phyloP scores from a whole-genome alignment of 768 basidiomycete species.

The Boletus huronensis region DNA sequence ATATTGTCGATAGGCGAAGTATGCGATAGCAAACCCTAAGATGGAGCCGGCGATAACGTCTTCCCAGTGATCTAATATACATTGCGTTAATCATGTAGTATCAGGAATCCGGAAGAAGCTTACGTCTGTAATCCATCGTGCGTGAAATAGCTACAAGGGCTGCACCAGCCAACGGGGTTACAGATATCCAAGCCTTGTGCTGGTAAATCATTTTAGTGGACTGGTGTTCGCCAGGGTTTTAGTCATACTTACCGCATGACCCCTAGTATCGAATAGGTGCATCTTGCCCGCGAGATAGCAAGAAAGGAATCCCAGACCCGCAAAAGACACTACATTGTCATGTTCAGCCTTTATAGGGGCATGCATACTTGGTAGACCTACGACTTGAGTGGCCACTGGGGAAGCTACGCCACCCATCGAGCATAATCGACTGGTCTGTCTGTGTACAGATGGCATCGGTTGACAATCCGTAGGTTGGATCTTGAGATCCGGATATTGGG shows the following conservation, averaged over 20 bases:
- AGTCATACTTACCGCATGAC: conserved; percentile 53
- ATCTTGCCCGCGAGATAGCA: conserved; percentile 91
- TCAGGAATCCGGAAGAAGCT: conserved; percentile 4
- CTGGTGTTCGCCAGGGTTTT: not conserved
- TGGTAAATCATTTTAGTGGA: conserved; percentile 22
- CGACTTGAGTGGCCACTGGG: conserved; percentile 88
- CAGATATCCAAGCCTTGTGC: conserved; percentile 80
- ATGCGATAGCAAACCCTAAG: conserved; percentile 68
- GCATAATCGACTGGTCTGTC: conserved; percentile 49
- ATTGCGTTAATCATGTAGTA: conserved; percentile 1
- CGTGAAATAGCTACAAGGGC: conserved; percentile 78
- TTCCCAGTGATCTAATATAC: conserved; percentile 76
- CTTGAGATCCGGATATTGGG: conserved; percentile 57
- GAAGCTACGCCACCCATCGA: conserved; percentile 90
- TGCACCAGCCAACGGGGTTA: conserved; percentile 75
- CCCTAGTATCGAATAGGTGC: conserved; percentile 81
- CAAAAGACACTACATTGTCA: conserved; percentile 70
- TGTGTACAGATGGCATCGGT: conserved; percentile 80
- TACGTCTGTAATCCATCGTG: conserved; percentile 90
- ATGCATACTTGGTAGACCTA: conserved; percentile 36
- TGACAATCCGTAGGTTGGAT: conserved; percentile 71
- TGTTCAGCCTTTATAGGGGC: not conserved
- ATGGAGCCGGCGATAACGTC: conserved; percentile 81
- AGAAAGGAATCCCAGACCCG: conserved; percentile 84
- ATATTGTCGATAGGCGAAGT: conserved; percentile 80